Conservation (phyloP, 768 basidiomycete species). For the Macrolepiota dolichaula region DNA sequence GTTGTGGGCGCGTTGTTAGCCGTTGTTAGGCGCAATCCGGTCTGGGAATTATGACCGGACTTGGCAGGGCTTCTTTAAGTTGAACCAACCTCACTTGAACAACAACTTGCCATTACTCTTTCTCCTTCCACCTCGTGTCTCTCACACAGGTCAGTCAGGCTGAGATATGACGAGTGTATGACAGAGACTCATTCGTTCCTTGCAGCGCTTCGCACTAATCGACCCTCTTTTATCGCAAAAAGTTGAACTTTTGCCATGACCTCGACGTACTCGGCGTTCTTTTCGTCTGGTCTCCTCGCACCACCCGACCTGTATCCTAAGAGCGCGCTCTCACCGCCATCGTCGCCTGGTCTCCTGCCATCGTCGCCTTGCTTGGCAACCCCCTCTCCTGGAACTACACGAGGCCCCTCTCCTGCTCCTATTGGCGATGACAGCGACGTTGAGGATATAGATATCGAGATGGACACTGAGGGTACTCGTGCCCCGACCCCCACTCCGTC, state of each 20-base stretch:
- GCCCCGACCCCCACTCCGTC: constrained; percentile 26
- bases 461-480: constrained; percentile 17
- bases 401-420: neutral
- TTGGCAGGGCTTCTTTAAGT: neutral
- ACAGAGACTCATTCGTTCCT: neutral
- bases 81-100: neutral
- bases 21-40: neutral
- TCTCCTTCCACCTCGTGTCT: neutral
- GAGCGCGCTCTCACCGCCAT: constrained; percentile 15
- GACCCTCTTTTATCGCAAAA: neutral
- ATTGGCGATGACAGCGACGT: constrained; percentile 14
- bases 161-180: too few species aligned
- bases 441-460: constrained; percentile 20
- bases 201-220: neutral
- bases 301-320: constrained; percentile 27
- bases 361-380: constrained; percentile 14
- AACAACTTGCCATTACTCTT: neutral
- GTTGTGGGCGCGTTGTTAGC: neutral
- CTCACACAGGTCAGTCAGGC: neutral
- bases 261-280: constrained; percentile 60
- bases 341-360: constrained; percentile 21
- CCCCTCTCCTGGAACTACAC: constrained; percentile 2
- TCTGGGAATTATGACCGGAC: neutral
- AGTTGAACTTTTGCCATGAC: neutral
- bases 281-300: constrained; percentile 69